A percentile compares a stretch with the other conserved stretches of the same genome.
These are phyloP conservation scores for Mycena venus DNA, from an alignment of 768 basidiomycete genomes.

Conservation along the genomic window DNA sequence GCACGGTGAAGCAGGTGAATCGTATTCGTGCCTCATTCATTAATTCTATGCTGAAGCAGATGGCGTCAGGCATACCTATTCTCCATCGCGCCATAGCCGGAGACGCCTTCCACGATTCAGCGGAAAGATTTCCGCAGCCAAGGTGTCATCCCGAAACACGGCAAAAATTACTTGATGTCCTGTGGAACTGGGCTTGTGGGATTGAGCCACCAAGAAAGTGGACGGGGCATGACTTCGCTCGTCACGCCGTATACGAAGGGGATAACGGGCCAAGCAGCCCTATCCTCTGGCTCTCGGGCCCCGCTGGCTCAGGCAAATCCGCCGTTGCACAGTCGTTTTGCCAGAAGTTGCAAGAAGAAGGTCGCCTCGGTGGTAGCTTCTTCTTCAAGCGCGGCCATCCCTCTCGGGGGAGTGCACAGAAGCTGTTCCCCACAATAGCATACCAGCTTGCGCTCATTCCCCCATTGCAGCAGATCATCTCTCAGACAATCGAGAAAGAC, in stretches of 20 bases:
- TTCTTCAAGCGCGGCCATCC: conserved; percentile 34
- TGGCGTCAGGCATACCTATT: background rate
- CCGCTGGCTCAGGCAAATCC: conserved; percentile 46
- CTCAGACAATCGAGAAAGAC: background rate
- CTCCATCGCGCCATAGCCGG: conserved; percentile 1
- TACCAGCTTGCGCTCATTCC: conserved; percentile 36
- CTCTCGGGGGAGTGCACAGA: background rate
- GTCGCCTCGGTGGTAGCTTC: conserved; percentile 32
- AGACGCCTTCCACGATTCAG: conserved; percentile 7
- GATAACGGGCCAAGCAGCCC: background rate
- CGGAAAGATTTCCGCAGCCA: background rate
- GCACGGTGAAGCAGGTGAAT: conserved; percentile 13
- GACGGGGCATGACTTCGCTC: background rate
- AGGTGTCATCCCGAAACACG: conserved; percentile 5
- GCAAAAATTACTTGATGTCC: background rate
- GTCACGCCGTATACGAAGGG: background rate
- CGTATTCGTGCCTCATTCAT: background rate
- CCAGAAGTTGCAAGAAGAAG: conserved; percentile 29
- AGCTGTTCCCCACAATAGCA: conserved; percentile 39
- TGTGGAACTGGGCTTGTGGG: background rate
- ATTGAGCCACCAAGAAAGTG: background rate
- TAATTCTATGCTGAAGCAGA: conserved; percentile 6
- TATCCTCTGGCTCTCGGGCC: conserved; percentile 38
- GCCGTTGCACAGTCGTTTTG: conserved; percentile 48
- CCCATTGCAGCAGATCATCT: background rate